Conservation (phyloP, 2,329 filamentous ascomycete species). For the Fusarium camptoceras region DNA sequence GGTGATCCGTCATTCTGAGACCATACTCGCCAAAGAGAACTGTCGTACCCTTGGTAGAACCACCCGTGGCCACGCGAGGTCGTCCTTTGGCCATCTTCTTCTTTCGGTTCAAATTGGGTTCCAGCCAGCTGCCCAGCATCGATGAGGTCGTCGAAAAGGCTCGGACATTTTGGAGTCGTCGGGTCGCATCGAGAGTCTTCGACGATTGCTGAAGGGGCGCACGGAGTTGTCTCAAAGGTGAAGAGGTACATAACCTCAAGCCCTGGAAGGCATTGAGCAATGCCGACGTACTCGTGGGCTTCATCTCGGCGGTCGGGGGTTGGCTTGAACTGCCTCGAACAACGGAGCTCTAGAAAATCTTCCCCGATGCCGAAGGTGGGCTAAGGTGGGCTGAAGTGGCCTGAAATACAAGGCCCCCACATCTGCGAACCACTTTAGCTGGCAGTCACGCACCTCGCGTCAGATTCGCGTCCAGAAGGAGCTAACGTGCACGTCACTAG, state of each 20-base stretch:
- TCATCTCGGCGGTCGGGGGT: slow-evolving; percentile 57
- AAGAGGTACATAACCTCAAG: slow-evolving; percentile 59
- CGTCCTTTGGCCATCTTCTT: slow-evolving; percentile 93
- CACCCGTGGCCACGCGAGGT: slow-evolving; percentile 88
- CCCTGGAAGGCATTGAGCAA: slow-evolving; percentile 64
- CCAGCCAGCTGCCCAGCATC: slow-evolving; percentile 79
- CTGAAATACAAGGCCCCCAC: slow-evolving; percentile 39
- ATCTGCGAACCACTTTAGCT: slow-evolving; percentile 47
- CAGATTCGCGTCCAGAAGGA: slow-evolving; percentile 56
- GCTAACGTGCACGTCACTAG: slow-evolving; percentile 51
- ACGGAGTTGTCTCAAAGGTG: slow-evolving; percentile 55
- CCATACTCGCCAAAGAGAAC: slow-evolving; percentile 98
- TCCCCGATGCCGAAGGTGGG: slow-evolving; percentile 31
- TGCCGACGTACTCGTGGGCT: slow-evolving; percentile 56
- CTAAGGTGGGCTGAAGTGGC: slow-evolving; percentile 21
- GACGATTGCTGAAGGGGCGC: slow-evolving; percentile 49
- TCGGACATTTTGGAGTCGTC: slow-evolving; percentile 63
- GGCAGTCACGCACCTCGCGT: slow-evolving; percentile 58
- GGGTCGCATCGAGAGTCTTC: slow-evolving; percentile 47
- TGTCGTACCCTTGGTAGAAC: slow-evolving; percentile 91
- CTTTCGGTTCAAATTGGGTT: slow-evolving; percentile 79
- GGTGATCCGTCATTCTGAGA: slow-evolving; percentile 91
- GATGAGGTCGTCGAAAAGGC: slow-evolving; percentile 78
- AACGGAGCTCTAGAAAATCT: slow-evolving; percentile 52
- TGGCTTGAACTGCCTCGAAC: slow-evolving; percentile 42